phyloP scores from a whole-genome alignment of 2,329 filamentous ascomycete species.

The Emergomyces orientalis region DNA sequence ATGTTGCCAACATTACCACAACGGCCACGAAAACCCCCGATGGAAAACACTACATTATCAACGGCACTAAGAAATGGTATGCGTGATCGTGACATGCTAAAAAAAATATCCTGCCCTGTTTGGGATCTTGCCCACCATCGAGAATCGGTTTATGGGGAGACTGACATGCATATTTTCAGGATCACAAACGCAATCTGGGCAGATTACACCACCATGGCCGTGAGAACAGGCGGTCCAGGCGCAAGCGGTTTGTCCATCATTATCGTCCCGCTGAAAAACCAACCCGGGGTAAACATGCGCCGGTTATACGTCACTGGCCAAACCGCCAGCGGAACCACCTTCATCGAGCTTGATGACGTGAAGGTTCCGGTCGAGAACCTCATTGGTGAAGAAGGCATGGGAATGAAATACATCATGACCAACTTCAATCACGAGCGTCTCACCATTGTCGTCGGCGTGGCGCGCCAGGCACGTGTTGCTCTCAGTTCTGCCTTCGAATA shows the following conservation, averaged over 20 bases:
- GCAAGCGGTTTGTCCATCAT: constrained; percentile 56
- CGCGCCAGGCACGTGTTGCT: constrained; percentile 53
- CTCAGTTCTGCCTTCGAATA: constrained; percentile 53
- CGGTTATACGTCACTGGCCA: constrained; percentile 59
- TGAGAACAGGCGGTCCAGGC: constrained; percentile 60
- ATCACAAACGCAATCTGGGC: constrained; percentile 66
- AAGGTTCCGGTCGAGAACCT: constrained; percentile 61
- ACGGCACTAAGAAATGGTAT: constrained; percentile 68
- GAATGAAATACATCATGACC: constrained; percentile 67
- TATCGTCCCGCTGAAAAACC: constrained; percentile 58
- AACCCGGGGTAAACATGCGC: constrained; percentile 59
- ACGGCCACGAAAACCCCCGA: constrained; percentile 54
- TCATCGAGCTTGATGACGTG: constrained; percentile 67
- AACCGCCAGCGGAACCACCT: constrained; percentile 59
- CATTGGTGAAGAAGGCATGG: constrained; percentile 58
- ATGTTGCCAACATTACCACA: constrained; percentile 64
- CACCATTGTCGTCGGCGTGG: constrained; percentile 55
- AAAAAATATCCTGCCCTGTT: constrained; percentile 7
- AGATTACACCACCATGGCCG: constrained; percentile 60
- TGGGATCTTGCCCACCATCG: neutral
- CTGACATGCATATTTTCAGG: constrained; percentile 24
- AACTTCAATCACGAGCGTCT: constrained; percentile 75
- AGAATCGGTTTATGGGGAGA: neutral
- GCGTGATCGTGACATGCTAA: constrained; percentile 17
- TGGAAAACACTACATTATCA: constrained; percentile 60